Evolutionary conservation across 305 asterid species (phyloP), one percentile per base, ranked within the genome.

Genomic region (Fraxinus velutina): DNA sequence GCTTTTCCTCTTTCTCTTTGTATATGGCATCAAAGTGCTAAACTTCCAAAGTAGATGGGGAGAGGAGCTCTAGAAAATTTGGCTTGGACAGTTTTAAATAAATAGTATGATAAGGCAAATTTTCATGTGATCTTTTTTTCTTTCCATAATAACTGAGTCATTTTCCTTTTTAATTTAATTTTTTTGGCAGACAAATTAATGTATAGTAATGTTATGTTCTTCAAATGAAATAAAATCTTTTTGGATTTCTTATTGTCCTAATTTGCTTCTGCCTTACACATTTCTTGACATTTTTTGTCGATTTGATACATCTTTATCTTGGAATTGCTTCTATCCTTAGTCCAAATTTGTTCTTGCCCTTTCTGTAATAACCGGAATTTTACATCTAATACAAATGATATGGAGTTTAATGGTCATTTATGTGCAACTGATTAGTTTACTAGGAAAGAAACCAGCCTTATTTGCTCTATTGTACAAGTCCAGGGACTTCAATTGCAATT

Each of bases 1-100:
- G 5, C 87, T 91, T 24, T 91, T 91, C 85, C 85, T 79, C 88
- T 24, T 73, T 8, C 90, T 91, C 12, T 91, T 89, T 52, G 93
- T 84, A 3, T 91, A 87, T 76, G 92, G 89, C 79, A 90, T 91
- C 87, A 88, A 86, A 76, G 83, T 80, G 73, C 83, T 90, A 17
- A 90, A 90, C 87, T 91, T 87, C 88, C 93, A 91, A 71, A 84
- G 84, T 83, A 88, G 92, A 84, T 89, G 75, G 21, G 24, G 6
- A 30, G 74, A 32, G 32, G 3, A 15, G 6, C 37, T n/a, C 39
- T 17, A 13, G n/a, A 24, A 24, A 81, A 15, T 39, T 44, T 29
- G 6, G 24, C 6, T 34, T 21, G 29, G 8, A 12, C 32, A 30
- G 30, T 29, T 29, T 29, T 60, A 5, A 6, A 57, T 22, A 21